These are phyloP conservation scores for Salvia splendens DNA, from an alignment of 257 asterid species.

Conservation along the genomic window DNA sequence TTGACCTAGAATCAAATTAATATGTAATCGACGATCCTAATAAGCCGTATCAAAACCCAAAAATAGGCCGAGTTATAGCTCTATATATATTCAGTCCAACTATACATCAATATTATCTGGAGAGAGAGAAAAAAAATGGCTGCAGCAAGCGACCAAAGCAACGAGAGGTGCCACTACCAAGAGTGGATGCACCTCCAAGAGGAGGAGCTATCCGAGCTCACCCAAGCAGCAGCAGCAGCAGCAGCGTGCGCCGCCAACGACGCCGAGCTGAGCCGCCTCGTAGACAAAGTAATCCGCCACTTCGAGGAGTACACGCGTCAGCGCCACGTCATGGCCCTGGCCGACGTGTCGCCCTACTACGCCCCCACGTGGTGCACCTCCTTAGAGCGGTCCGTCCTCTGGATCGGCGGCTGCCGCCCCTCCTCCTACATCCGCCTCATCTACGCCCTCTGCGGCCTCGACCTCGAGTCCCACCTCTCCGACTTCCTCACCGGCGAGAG, in stretches of 20 bases:
- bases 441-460: constrained; percentile 45
- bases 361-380: constrained; percentile 58
- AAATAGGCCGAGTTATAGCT: too few species aligned
- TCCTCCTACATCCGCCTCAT: constrained; percentile 47
- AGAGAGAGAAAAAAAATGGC: background rate
- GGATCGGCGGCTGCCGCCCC: constrained; percentile 69
- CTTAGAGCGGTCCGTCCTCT: constrained; percentile 51
- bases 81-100: background rate
- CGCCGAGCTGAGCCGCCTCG: constrained; percentile 32
- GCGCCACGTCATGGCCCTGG: constrained; percentile 36
- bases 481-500: constrained; percentile 46
- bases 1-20: too few species aligned
- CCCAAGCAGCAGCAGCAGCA: constrained; percentile 35
- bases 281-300: constrained; percentile 34
- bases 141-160: constrained; percentile 31
- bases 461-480: constrained; percentile 37
- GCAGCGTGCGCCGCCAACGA: background rate
- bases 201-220: constrained; percentile 45
- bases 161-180: constrained; percentile 33
- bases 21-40: too few species aligned
- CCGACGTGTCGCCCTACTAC: constrained; percentile 44
- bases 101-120: background rate
- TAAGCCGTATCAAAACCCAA: too few species aligned
- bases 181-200: constrained; percentile 51
- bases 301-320: constrained; percentile 39